These are phyloP conservation scores for Rhodomyrtus psidioides DNA, from an alignment of 441 rosid genomes.

Conservation along the genomic window DNA sequence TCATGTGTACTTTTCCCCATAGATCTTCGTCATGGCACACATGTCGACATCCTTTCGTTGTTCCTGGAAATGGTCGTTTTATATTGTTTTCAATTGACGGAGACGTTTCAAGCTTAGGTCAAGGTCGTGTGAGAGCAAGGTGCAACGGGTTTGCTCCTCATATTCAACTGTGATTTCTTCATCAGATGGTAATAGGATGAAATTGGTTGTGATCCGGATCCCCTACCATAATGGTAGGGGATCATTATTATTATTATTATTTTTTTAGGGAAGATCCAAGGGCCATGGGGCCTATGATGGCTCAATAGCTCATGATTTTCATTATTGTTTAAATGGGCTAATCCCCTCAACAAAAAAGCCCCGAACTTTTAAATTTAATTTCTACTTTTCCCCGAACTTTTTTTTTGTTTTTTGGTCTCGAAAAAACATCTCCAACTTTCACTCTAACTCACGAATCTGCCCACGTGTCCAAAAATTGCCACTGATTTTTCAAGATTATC, in stretches of 20 bases:
- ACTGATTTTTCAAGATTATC: neutral
- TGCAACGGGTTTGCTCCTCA: neutral
- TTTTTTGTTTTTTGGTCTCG: neutral
- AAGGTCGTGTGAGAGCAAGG: neutral
- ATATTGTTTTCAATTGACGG: neutral
- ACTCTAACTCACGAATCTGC: neutral
- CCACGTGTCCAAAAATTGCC: neutral
- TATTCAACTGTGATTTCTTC: neutral
- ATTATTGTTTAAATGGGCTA: neutral
- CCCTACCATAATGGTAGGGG: no score
- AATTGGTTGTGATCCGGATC: neutral
- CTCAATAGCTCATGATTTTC: neutral
- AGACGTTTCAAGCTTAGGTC: neutral
- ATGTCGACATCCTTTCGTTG: neutral
- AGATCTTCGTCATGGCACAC: neutral
- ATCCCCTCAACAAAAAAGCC: neutral
- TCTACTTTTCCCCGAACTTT: rapidly evolving
- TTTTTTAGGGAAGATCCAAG: no score
- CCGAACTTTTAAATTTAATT: neutral
- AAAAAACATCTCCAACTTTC: neutral
- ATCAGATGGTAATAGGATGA: neutral
- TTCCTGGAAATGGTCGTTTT: neutral
- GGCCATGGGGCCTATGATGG: no score
- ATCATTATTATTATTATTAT: no score
- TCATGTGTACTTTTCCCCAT: no score